A percentile compares a stretch with the other conserved stretches of the same genome.
Conservation (phyloP, 805 yeast species). For the Scheffersomyces stipitis region DNA sequence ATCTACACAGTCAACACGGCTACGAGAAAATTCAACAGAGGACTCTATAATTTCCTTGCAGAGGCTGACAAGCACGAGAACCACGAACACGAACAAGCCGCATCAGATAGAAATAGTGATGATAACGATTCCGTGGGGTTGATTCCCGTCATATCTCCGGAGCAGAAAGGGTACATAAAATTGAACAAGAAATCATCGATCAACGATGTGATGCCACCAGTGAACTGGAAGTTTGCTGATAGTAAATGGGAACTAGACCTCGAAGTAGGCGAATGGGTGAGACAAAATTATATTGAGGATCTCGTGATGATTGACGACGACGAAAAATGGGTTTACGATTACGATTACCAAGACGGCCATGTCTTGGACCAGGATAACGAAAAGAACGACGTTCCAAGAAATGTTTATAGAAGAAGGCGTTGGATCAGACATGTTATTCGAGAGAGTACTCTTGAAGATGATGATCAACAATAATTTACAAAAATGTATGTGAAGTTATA, state of each 20-base stretch:
- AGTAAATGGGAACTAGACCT: constrained; percentile 67
- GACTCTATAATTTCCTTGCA: not conserved
- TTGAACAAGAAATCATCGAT: constrained; percentile 17
- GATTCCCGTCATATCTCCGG: too few relatives aligned
- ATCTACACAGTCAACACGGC: constrained; percentile 48
- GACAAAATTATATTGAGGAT: constrained; percentile 46
- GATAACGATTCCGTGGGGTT: not conserved
- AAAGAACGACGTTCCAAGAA: constrained; percentile 19
- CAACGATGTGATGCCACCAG: constrained; percentile 53
- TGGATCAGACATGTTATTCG: constrained; percentile 54
- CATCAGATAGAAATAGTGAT: not conserved
- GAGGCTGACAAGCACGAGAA: constrained; percentile 1
- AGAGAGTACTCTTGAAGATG: too few relatives aligned
- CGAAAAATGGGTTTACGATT: constrained; percentile 86
- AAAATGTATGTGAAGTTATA: too few relatives aligned
- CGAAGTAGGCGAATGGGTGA: constrained; percentile 64
- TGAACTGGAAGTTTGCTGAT: constrained; percentile 53
- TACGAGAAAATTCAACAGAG: constrained; percentile 7
- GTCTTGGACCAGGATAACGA: not conserved
- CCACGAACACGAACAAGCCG: not conserved
- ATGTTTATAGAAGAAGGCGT: constrained; percentile 59
- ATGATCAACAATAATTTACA: too few relatives aligned
- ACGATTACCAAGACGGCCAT: constrained; percentile 2
- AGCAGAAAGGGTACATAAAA: constrained; percentile 1
- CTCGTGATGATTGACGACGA: constrained; percentile 64